A percentile compares a stretch with the other conserved stretches of the same genome.
These are phyloP conservation scores for Sungouiozyma ichnusensis DNA, from an alignment of 805 yeast genomes.

Conservation along the genomic window DNA sequence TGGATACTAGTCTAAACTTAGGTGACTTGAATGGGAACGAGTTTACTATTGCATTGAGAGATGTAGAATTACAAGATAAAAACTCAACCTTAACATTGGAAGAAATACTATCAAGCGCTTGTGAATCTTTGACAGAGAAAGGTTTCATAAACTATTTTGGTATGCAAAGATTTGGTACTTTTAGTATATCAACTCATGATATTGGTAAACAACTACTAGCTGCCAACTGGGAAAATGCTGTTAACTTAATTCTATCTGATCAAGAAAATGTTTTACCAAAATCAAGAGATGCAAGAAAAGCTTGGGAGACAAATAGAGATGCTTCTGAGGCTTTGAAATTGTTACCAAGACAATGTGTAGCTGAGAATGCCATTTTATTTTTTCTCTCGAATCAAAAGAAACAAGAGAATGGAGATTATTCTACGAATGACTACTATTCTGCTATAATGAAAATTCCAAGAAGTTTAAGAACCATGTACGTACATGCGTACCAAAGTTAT, in stretches of 20 bases:
- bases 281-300: conserved; percentile 68
- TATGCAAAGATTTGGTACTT: conserved; percentile 97
- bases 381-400: conserved; percentile 44
- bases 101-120: conserved; percentile 39
- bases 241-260: conserved; percentile 66
- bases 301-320: conserved; percentile 69
- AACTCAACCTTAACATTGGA: conserved; percentile 31
- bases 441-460: conserved; percentile 87
- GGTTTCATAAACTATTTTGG: conserved; percentile 95
- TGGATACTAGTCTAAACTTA: conserved; percentile 48
- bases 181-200: conserved; percentile 81
- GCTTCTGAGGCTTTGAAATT: conserved; percentile 51
- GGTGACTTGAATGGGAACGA: conserved; percentile 89
- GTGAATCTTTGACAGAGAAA: conserved; percentile 44
- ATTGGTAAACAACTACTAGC: conserved; percentile 65
- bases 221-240: conserved; percentile 73
- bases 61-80: conserved; percentile 35
- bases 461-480: conserved; percentile 87
- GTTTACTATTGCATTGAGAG: conserved; percentile 74
- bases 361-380: conserved; percentile 66
- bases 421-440: conserved; percentile 50
- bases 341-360: conserved; percentile 85
- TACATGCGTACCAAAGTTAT: conserved; percentile 94
- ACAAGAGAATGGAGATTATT: conserved; percentile 37
- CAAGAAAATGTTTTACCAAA: conserved; percentile 79